phyloP scores from a whole-genome alignment of 108 stramenopile genomes.

The Chaetoceros muelleri region DNA sequence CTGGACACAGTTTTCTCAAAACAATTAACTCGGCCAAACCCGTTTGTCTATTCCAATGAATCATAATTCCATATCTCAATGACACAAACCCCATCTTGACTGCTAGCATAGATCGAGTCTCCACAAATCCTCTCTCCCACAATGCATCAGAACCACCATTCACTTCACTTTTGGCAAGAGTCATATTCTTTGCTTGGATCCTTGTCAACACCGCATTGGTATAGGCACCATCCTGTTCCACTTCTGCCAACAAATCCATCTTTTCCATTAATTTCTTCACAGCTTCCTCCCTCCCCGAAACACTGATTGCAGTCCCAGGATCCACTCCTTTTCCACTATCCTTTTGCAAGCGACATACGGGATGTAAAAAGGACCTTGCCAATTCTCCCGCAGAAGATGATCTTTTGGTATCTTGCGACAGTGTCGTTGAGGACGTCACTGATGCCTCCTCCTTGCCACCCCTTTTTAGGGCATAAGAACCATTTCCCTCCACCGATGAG shows the following conservation, averaged over 20 bases:
- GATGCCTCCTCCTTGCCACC: background rate
- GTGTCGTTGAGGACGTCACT: background rate
- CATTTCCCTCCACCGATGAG: background rate
- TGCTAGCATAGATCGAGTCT: constrained; percentile 46
- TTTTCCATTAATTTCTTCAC: constrained; percentile 41
- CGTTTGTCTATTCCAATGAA: constrained; percentile 36
- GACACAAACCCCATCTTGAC: constrained; percentile 47
- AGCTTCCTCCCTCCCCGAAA: constrained; percentile 16
- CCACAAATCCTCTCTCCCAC: constrained; percentile 7
- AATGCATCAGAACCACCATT: background rate
- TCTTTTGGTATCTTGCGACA: too few relatives aligned
- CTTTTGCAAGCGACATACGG: constrained; percentile 35
- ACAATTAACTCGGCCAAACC: constrained; percentile 30
- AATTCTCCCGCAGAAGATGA: background rate
- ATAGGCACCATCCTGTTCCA: constrained; percentile 11
- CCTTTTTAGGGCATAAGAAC: background rate
- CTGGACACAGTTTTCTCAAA: constrained; percentile 54
- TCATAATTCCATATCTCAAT: constrained; percentile 44
- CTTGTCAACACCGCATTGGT: constrained; percentile 21
- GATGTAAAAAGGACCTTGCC: constrained; percentile 19
- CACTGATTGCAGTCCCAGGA: constrained; percentile 24
- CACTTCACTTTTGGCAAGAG: background rate
- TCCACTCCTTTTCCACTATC: constrained; percentile 45
- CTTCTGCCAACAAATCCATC: constrained; percentile 32
- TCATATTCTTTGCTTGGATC: constrained; percentile 16